Percentiles rank a stretch among this genome's conserved stretches.
phyloP scores from a whole-genome alignment of 768 basidiomycete species.

The Crassisporium funariophilum region DNA sequence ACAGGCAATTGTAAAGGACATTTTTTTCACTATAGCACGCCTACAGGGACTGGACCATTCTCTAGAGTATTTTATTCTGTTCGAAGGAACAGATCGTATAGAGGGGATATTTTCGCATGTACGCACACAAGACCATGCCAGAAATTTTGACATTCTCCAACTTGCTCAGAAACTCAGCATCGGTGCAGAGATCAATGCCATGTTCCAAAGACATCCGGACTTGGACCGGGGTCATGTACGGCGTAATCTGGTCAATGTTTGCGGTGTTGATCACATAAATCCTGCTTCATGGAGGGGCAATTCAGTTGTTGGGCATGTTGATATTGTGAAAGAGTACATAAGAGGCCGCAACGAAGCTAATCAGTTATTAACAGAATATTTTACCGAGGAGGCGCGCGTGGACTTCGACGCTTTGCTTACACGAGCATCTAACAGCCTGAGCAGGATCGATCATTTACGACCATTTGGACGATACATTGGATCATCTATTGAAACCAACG shows the following conservation, averaged over 20 bases:
- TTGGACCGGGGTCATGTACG: conserved; percentile 12
- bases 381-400: neutral
- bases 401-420: conserved; percentile 13
- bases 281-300: conserved; percentile 26
- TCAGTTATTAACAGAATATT: conserved; percentile 1
- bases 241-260: conserved; percentile 4
- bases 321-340: conserved; percentile 6
- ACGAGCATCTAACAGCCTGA: too few species aligned
- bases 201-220: conserved; percentile 17
- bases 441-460: conserved; percentile 12
- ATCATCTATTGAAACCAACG: conserved; percentile 5
- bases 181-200: conserved; percentile 15
- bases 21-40: conserved; percentile 31
- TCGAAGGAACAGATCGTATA: conserved; percentile 35
- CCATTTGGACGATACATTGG: too few species aligned
- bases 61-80: conserved; percentile 27
- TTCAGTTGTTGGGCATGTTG: conserved; percentile 13
- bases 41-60: conserved; percentile 23
- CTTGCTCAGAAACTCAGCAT: conserved; percentile 19
- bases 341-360: conserved; percentile 8
- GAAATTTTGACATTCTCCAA: conserved; percentile 19
- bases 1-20: conserved; percentile 37
- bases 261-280: conserved; percentile 23
- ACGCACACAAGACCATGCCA: conserved; percentile 17
- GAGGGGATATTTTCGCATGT: conserved; percentile 27